Evolutionary conservation across 164 flowering plant species (phyloP).

Genomic region (Warburgia ugandensis): DNA sequence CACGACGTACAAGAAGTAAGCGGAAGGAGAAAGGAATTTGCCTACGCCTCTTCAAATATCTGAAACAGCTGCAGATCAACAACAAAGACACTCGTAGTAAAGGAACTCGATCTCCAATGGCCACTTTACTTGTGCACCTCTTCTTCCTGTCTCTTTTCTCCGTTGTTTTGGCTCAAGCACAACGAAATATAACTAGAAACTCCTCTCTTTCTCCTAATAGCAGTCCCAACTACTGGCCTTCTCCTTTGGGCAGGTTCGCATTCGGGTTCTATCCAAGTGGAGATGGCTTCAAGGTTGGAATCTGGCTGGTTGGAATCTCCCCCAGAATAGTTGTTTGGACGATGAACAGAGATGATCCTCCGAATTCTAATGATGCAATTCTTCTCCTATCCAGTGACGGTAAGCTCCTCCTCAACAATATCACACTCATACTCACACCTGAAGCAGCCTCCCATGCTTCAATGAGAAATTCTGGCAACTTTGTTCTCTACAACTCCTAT

Average conservation of each 20-base stretch:
- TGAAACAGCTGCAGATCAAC: too few relatives aligned
- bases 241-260: conserved; percentile 26
- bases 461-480: too few relatives aligned
- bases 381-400: conserved; percentile 23
- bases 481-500: too few relatives aligned
- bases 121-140: too few relatives aligned
- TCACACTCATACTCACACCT: not conserved
- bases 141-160: too few relatives aligned
- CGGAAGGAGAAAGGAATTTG: too few relatives aligned
- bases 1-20: too few relatives aligned
- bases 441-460: conserved; percentile 34
- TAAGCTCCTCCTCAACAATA: conserved; percentile 20
- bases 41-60: too few relatives aligned
- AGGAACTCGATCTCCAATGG: too few relatives aligned
- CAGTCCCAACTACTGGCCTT: conserved; percentile 22
- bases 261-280: conserved; percentile 30
- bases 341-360: conserved; percentile 21
- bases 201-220: conserved; percentile 11
- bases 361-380: conserved; percentile 13
- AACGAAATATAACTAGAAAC: conserved; percentile 10
- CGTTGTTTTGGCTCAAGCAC: too few relatives aligned
- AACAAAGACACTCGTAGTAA: too few relatives aligned
- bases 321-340: conserved; percentile 29
- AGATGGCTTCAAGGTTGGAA: conserved; percentile 23
- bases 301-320: conserved; percentile 13